Evolutionary conservation across 2,329 filamentous ascomycete genomes (phyloP).

Genomic region (Alternaria brassicae): DNA sequence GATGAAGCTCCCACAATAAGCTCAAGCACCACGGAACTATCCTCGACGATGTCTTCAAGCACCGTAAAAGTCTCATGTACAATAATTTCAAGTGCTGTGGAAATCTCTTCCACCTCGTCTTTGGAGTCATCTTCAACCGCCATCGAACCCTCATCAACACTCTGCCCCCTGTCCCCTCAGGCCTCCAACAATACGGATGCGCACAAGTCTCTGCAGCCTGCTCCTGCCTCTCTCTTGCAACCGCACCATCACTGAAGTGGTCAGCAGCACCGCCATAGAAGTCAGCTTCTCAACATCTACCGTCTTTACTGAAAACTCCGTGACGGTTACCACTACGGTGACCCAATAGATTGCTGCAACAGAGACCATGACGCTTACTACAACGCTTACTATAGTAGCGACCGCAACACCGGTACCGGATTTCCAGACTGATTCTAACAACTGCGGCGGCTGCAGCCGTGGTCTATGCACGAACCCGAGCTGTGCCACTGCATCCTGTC

Average conservation of each 20-base stretch:
- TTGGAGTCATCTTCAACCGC: background rate
- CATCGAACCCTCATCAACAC: background rate
- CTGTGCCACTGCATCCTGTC: background rate
- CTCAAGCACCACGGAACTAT: background rate
- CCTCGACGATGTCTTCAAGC: background rate
- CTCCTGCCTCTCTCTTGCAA: background rate
- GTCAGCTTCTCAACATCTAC: background rate
- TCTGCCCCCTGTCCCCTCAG: background rate
- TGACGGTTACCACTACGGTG: background rate
- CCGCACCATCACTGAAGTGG: background rate
- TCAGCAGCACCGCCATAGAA: background rate
- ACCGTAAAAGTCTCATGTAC: background rate
- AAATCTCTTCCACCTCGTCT: background rate
- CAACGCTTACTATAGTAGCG: background rate
- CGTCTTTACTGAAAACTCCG: background rate
- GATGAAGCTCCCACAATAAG: background rate
- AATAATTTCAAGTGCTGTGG: background rate
- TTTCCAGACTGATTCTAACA: background rate
- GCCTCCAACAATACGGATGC: background rate
- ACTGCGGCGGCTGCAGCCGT: conserved; percentile 1
- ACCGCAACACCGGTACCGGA: background rate
- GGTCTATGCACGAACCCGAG: background rate
- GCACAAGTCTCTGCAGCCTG: background rate
- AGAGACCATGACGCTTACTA: background rate
- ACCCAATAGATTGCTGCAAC: background rate